Conservation (phyloP, 2,329 filamentous ascomycete genomes). For the Beauveria scarabaeidicola region DNA sequence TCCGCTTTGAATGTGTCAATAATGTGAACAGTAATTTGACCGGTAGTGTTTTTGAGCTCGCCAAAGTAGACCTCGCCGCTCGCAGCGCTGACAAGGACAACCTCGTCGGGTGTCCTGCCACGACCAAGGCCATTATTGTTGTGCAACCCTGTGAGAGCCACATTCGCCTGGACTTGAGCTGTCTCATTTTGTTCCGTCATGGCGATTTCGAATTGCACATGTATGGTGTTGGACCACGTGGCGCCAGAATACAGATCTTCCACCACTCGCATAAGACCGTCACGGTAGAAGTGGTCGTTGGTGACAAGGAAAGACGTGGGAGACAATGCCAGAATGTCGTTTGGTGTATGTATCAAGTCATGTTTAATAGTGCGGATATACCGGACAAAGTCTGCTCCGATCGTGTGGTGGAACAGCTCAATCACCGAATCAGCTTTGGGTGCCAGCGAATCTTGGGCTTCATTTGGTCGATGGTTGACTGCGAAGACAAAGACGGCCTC, state of each 20-base stretch:
- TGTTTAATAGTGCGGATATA: constrained; percentile 47
- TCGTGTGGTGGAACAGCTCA: constrained; percentile 47
- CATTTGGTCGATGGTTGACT: constrained; percentile 50
- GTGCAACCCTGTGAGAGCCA: constrained; percentile 37
- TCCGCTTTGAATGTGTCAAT: constrained; percentile 35
- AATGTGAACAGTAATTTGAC: constrained; percentile 21
- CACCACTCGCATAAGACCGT: constrained; percentile 36
- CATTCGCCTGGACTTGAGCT: constrained; percentile 30
- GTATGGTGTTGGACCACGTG: constrained; percentile 42
- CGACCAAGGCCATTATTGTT: constrained; percentile 51
- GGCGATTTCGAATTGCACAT: constrained; percentile 28
- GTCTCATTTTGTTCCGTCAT: constrained; percentile 19
- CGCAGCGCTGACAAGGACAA: constrained; percentile 34
- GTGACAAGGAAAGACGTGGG: constrained; percentile 47
- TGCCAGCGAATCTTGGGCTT: constrained; percentile 19
- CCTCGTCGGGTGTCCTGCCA: constrained; percentile 31
- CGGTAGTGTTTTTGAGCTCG: constrained; percentile 16
- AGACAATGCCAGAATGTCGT: constrained; percentile 44
- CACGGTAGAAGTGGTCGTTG: constrained; percentile 49
- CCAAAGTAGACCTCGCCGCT: constrained; percentile 41
- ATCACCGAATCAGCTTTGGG: constrained; percentile 42
- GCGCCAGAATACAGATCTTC: constrained; percentile 36
- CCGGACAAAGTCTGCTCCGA: constrained; percentile 31
- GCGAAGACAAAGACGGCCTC: constrained; percentile 50
- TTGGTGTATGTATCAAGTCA: constrained; percentile 47